Evolutionary conservation across 192 early-diverging fungal genomes (phyloP).

Genomic region (Coemansia sp.): DNA sequence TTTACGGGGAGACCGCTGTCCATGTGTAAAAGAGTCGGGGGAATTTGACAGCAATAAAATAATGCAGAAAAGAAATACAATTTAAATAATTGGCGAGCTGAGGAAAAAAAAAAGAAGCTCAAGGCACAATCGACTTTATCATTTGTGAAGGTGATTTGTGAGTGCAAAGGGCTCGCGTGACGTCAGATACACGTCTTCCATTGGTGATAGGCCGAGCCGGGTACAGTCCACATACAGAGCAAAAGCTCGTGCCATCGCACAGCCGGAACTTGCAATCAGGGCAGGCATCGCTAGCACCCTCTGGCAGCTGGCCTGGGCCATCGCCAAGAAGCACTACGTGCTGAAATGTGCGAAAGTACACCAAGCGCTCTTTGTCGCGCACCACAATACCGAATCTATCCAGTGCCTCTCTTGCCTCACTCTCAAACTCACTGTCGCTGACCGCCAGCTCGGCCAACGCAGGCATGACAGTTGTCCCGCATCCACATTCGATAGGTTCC

Average conservation of each 20-base stretch:
- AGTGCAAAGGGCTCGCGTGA: not conserved
- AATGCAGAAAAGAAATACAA: slow-evolving; percentile 3
- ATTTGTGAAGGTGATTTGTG: not conserved
- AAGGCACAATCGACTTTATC: not conserved
- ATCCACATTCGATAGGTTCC: slow-evolving; percentile 65
- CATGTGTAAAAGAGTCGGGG: not conserved
- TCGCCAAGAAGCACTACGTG: slow-evolving; percentile 35
- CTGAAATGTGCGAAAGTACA: slow-evolving; percentile 60
- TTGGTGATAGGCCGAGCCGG: slow-evolving; percentile 44
- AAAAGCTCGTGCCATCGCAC: slow-evolving; percentile 56
- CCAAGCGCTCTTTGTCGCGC: slow-evolving; percentile 61
- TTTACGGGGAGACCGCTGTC: not conserved
- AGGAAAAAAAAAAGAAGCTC: not conserved
- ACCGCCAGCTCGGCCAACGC: slow-evolving; percentile 43
- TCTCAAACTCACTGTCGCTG: slow-evolving; percentile 15
- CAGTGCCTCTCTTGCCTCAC: slow-evolving; percentile 32
- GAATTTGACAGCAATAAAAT: not conserved
- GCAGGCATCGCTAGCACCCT: slow-evolving; percentile 53
- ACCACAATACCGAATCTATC: slow-evolving; percentile 56
- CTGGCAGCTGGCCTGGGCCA: not conserved
- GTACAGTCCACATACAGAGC: slow-evolving; percentile 64
- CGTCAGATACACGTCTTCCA: not conserved
- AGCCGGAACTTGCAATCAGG: slow-evolving; percentile 62
- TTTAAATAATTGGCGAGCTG: not conserved
- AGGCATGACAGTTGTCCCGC: slow-evolving; percentile 59